These are phyloP conservation scores for Aspergillus piperis DNA, from an alignment of 2,329 filamentous ascomycete genomes.

Conservation along the genomic window DNA sequence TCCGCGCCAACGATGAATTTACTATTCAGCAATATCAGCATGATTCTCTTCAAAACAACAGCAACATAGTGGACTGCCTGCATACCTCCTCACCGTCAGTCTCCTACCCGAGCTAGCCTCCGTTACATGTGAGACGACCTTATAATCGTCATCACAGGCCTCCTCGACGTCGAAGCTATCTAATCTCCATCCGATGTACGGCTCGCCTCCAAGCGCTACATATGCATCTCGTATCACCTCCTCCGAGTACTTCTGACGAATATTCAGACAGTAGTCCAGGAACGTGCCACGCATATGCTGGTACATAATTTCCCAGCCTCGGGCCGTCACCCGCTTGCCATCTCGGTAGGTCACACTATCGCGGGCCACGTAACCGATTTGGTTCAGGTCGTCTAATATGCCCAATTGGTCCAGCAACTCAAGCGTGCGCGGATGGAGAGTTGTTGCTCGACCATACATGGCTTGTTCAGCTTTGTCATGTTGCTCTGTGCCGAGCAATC, in stretches of 20 bases:
- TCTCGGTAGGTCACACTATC: constrained; percentile 37
- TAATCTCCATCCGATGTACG: not conserved
- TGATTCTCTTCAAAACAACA: not conserved
- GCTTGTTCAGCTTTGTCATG: constrained; percentile 35
- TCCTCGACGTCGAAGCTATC: not conserved
- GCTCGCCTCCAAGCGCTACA: constrained; percentile 28
- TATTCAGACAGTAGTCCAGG: constrained; percentile 56
- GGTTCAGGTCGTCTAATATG: constrained; percentile 61
- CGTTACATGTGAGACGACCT: not conserved
- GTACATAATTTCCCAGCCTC: constrained; percentile 48
- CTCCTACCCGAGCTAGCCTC: not conserved
- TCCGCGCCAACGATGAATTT: constrained; percentile 50
- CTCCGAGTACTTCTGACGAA: constrained; percentile 59
- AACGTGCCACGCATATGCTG: constrained; percentile 55
- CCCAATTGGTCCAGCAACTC: constrained; percentile 51
- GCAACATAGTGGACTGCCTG: no score
- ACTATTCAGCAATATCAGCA: not conserved
- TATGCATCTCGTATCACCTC: constrained; percentile 49
- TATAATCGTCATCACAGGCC: not conserved
- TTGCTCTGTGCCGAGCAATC: constrained; percentile 32
- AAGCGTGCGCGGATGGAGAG: constrained; percentile 49
- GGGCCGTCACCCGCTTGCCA: constrained; percentile 29
- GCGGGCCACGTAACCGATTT: constrained; percentile 36
- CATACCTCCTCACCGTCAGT: not conserved
- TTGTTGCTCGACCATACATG: constrained; percentile 53